These are phyloP conservation scores for Solanum ossicruentum DNA, from an alignment of 257 asterid genomes.

Conservation along the genomic window DNA sequence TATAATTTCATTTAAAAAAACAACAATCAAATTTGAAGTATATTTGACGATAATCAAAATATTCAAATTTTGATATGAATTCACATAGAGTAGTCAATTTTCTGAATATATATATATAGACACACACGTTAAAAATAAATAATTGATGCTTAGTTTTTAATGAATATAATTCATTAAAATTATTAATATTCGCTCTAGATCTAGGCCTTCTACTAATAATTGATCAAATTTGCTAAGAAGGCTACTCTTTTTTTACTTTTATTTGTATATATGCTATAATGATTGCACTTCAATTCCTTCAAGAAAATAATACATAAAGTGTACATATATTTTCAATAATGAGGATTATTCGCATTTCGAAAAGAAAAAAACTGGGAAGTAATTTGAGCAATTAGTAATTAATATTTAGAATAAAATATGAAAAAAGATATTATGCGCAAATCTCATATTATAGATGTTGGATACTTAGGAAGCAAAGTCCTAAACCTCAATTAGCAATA, in stretches of 20 bases:
- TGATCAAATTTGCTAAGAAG: background rate
- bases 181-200: background rate
- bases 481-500: no score
- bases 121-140: no score
- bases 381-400: background rate
- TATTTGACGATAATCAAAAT: background rate
- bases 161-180: background rate
- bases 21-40: background rate
- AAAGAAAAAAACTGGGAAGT: background rate
- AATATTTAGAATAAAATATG: background rate
- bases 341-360: background rate
- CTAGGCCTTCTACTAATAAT: background rate
- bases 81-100: background rate
- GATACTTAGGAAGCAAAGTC: no score
- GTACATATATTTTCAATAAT: background rate
- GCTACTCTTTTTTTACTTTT: background rate
- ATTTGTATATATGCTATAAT: accelerated
- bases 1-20: background rate
- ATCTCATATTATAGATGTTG: no score
- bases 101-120: background rate
- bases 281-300: no score
- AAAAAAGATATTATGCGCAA: no score
- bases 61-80: background rate
- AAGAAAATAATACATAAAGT: background rate
- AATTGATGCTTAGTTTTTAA: no score